Percentiles rank a stretch among this genome's conserved stretches.
Evolutionary conservation across 208 protist genomes (phyloP).

Genomic region (Wallacemonas collosoma): DNA sequence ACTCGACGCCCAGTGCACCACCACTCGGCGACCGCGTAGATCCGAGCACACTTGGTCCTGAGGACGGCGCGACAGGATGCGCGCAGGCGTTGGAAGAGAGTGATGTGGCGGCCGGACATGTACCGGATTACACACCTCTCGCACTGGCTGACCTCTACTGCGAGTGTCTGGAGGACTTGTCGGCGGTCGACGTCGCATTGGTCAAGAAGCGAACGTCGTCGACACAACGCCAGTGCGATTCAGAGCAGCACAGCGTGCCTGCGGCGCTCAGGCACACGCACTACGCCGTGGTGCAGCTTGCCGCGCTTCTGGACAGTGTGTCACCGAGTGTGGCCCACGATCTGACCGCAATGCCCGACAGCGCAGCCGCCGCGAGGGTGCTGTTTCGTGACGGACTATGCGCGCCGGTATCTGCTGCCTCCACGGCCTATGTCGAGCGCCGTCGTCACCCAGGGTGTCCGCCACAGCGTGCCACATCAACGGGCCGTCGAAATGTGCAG

Average conservation of each 20-base stretch:
- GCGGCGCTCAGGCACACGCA: background rate
- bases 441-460: no score
- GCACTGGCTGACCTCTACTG: background rate
- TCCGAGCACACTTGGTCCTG: no score
- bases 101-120: background rate
- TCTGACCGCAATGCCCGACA: background rate
- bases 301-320: conserved; percentile 18
- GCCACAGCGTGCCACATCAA: no score
- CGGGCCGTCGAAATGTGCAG: background rate
- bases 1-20: no score
- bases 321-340: background rate
- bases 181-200: background rate
- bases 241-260: background rate
- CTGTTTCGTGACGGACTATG: background rate
- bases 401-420: no score
- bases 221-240: no score
- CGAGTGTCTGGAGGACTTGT: background rate
- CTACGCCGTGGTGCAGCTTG: conserved; percentile 27
- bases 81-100: background rate
- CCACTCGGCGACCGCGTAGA: no score
- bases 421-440: no score
- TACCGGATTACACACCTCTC: background rate
- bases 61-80: no score
- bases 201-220: background rate
- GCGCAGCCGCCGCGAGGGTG: background rate